phyloP scores from a whole-genome alignment of 2,329 filamentous ascomycete genomes.

The Exophiala xenobiotica region DNA sequence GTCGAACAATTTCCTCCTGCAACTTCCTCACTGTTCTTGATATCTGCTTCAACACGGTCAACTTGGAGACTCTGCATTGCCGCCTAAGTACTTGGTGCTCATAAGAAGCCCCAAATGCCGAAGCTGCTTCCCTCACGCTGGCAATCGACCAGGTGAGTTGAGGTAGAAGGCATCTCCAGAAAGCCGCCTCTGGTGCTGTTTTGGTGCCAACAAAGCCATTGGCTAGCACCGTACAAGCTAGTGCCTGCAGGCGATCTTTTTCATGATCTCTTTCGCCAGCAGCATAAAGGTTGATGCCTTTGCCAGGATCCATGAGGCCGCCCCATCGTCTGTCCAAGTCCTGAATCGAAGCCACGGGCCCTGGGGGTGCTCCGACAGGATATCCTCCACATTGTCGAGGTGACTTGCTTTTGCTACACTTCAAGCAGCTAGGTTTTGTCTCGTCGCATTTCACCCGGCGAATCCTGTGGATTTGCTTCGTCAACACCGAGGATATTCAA shows the following conservation, averaged over 20 bases:
- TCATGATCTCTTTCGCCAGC: not conserved
- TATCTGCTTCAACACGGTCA: not conserved
- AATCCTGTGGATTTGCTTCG: too few relatives aligned
- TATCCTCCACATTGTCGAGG: slow-evolving; percentile 8
- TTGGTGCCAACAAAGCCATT: not conserved
- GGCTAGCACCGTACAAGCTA: slow-evolving; percentile 5
- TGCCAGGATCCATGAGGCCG: not conserved
- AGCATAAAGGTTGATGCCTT: not conserved
- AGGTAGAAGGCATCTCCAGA: slow-evolving; percentile 5
- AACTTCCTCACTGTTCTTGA: not conserved
- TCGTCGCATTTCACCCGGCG: slow-evolving; percentile 15
- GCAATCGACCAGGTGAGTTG: slow-evolving; percentile 6
- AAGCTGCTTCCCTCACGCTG: slow-evolving; percentile 9
- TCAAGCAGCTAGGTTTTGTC: slow-evolving; percentile 3
- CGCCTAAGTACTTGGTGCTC: slow-evolving; percentile 9
- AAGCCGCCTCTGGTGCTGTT: slow-evolving; percentile 1
- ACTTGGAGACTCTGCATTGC: not conserved
- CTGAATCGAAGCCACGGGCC: not conserved
- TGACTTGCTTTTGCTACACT: slow-evolving; percentile 1
- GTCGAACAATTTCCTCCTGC: slow-evolving; percentile 8
- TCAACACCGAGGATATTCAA: too few relatives aligned
- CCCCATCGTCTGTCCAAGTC: too few relatives aligned
- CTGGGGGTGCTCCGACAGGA: slow-evolving; percentile 1
- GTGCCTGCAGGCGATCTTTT: not conserved
- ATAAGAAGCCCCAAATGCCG: slow-evolving; percentile 16